Percentiles rank a stretch among this genome's conserved stretches.
Evolutionary conservation across 768 basidiomycete species (phyloP).

Genomic region (Sarcomyxa edulis): DNA sequence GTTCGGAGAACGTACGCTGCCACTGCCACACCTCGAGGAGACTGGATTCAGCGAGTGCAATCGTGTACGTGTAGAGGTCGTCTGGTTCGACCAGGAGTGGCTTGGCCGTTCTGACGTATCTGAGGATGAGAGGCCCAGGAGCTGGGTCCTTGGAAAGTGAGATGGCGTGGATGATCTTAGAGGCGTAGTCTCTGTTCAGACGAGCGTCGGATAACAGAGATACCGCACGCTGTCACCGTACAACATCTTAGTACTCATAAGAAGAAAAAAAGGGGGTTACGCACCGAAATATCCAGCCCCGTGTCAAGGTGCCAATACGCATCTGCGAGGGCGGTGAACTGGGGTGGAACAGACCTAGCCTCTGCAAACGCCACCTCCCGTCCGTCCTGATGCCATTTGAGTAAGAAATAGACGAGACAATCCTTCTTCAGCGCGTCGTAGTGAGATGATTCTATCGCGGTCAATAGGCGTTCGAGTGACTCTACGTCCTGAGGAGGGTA

Average conservation of each 20-base stretch:
- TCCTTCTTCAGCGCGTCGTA: slow-evolving; percentile 80
- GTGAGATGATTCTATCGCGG: slow-evolving; percentile 51
- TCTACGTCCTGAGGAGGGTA: slow-evolving; percentile 63
- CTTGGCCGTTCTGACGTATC: slow-evolving; percentile 72
- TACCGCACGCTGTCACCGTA: slow-evolving; percentile 59
- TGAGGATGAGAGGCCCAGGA: slow-evolving; percentile 55
- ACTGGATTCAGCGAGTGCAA: slow-evolving; percentile 62
- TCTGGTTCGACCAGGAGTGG: slow-evolving; percentile 63
- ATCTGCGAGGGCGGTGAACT: slow-evolving; percentile 70
- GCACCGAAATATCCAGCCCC: slow-evolving; percentile 57
- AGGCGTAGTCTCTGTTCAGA: slow-evolving; percentile 69
- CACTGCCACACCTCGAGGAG: slow-evolving; percentile 73
- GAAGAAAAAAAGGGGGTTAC: slow-evolving; percentile 19
- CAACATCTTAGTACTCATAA: slow-evolving; percentile 3
- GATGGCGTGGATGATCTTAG: slow-evolving; percentile 72
- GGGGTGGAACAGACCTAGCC: slow-evolving; percentile 64
- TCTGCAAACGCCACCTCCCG: slow-evolving; percentile 45
- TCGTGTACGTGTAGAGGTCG: slow-evolving; percentile 65
- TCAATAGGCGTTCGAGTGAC: slow-evolving; percentile 51
- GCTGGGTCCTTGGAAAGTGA: slow-evolving; percentile 42
- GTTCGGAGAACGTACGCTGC: slow-evolving; percentile 65
- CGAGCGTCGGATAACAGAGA: slow-evolving; percentile 70
- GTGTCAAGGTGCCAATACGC: slow-evolving; percentile 84
- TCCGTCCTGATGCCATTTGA: slow-evolving; percentile 74
- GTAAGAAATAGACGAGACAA: slow-evolving; percentile 73